phyloP scores from a whole-genome alignment of 495 filamentous ascomycete genomes.

The Eremomyces bilateralis region DNA sequence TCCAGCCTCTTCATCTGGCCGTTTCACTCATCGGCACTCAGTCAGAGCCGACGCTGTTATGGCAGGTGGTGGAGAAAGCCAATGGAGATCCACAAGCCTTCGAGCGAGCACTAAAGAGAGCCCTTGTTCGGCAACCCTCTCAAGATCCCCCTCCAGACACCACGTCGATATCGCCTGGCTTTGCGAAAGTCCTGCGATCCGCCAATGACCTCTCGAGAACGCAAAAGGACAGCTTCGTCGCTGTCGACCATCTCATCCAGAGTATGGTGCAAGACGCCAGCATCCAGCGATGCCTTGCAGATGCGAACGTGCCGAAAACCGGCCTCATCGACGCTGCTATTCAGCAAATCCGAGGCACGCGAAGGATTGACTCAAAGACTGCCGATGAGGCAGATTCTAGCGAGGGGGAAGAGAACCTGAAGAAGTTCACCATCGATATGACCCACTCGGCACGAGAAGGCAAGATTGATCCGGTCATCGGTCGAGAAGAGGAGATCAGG shows the following conservation, averaged over 20 bases:
- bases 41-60: slow-evolving; percentile 50
- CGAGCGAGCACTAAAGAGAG: slow-evolving; percentile 76
- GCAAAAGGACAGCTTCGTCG: slow-evolving; percentile 86
- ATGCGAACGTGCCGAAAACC: slow-evolving; percentile 76
- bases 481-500: slow-evolving; percentile 88
- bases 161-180: slow-evolving; percentile 55
- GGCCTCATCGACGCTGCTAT: slow-evolving; percentile 78
- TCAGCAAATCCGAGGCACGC: slow-evolving; percentile 73
- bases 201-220: slow-evolving; percentile 86
- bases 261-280: slow-evolving; percentile 56
- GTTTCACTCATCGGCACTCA: slow-evolving; percentile 58
- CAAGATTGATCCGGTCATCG: slow-evolving; percentile 96
- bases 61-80: slow-evolving; percentile 82
- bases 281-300: slow-evolving; percentile 51
- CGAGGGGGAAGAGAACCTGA: slow-evolving; percentile 78
- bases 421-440: slow-evolving; percentile 97
- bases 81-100: slow-evolving; percentile 79
- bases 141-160: slow-evolving; percentile 87
- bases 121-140: slow-evolving; percentile 68
- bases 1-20: slow-evolving; percentile 72
- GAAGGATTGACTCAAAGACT: slow-evolving; percentile 80
- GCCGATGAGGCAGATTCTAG: too few species aligned
- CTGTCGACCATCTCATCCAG: slow-evolving; percentile 81
- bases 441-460: slow-evolving; percentile 83
- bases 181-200: slow-evolving; percentile 57